Base-by-base conservation (phyloP, 192 early-diverging fungal genomes). In the Coemansia sp. region DNA sequence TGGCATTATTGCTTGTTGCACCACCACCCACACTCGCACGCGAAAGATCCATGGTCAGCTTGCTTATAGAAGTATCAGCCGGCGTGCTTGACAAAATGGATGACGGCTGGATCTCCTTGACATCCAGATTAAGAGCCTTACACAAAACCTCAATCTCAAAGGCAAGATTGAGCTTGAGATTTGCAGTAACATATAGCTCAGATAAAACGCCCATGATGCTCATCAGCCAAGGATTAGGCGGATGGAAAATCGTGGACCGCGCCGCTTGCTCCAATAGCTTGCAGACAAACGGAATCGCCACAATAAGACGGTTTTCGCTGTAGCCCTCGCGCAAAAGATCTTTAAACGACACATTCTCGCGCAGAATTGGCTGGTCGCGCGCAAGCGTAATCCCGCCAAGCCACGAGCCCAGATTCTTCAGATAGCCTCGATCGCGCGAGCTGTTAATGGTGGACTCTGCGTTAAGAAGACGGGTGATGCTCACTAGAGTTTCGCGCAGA, bases 141-240 rank as follows among this genome's bases (percentile, higher is more conserved):
- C 95, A 98, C 42, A 99, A 84, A 7, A 99, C 95, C 79, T 99
- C 97, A 55, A 99, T 94, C 72, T 98, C 96, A 83, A 99, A 99
- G 61, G 95, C 97, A 43, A 97, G 88, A 61, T 95, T 97, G 44
- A 98, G 85, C 79, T 96, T 98, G 40, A 99, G 79, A 66, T 97
- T 93, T 0, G 94, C 96, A 74, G 87, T 93, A 51, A 92, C 89
- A 81, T 97, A 98, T 10, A 99, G 84, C 77, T 99, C 97, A 4
- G 92, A 90, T 45, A 99, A 78, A 14, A 98, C 85, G 55, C 87
- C 87, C 87, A 99, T 88, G 63, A 96, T 95, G 39, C 93, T 93
- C 89, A 99, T 94, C 48, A 99, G 72, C 97, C 97, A 99, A 14
- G 97, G 97, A 80, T 97, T 98, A 38, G 97, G 96, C 11, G 94